Evolutionary conservation across 768 basidiomycete species (phyloP).

Genomic region (Tylopilus felleus): DNA sequence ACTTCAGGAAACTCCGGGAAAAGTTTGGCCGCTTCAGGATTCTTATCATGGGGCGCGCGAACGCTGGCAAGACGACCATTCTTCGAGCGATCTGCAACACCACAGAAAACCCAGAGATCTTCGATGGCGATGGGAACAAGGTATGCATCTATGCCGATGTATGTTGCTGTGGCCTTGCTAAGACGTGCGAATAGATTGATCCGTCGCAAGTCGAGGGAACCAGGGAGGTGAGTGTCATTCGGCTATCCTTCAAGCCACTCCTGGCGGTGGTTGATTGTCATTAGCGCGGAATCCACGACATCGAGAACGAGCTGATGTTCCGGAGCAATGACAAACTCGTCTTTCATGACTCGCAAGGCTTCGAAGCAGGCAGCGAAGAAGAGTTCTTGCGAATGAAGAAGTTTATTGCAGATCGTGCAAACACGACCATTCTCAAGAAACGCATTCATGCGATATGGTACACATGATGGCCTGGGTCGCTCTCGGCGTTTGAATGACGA

Average conservation of each 20-base stretch:
- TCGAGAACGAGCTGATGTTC: slow-evolving; percentile 1
- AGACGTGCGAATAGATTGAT: background rate
- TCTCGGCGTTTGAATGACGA: background rate
- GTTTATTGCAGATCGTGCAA: background rate
- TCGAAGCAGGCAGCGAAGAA: slow-evolving; percentile 4
- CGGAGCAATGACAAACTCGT: background rate
- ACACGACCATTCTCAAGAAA: background rate
- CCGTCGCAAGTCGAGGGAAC: background rate
- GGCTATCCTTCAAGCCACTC: background rate
- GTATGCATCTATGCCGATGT: background rate
- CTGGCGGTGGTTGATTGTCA: background rate
- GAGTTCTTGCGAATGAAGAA: slow-evolving; percentile 3
- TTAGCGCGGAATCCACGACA: background rate
- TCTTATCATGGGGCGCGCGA: too few species aligned
- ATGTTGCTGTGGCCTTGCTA: background rate
- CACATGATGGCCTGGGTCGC: background rate
- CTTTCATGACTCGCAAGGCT: slow-evolving; percentile 3
- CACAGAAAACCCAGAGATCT: slow-evolving; percentile 1
- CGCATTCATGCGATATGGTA: slow-evolving; percentile 8
- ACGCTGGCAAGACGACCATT: too few species aligned
- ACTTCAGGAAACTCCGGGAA: too few species aligned
- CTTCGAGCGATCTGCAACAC: too few species aligned
- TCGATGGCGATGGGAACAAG: background rate
- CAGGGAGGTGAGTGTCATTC: background rate
- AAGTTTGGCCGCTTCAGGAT: too few species aligned